phyloP scores from a whole-genome alignment of 257 asterid genomes.

The Leptodermis oblonga region DNA sequence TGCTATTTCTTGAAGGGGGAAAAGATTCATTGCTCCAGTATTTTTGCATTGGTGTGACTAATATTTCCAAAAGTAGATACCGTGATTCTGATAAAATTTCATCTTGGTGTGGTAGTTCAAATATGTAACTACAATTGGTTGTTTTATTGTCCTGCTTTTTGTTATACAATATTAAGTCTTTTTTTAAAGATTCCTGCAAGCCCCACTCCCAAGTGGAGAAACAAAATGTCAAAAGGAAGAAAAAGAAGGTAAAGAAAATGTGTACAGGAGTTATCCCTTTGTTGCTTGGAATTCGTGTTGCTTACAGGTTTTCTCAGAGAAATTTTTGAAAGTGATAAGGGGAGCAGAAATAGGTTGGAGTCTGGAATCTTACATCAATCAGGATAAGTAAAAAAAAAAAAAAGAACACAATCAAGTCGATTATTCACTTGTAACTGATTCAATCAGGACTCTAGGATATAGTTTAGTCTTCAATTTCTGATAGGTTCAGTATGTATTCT shows the following conservation, averaged over 20 bases:
- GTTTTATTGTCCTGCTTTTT: not conserved
- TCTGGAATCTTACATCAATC: not conserved
- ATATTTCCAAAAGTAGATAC: not conserved
- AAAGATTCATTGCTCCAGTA: not conserved
- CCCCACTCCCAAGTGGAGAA: not conserved
- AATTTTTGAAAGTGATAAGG: not conserved
- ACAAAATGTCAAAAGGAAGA: not conserved
- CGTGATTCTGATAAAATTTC: not conserved
- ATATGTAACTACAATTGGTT: not conserved
- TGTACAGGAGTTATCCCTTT: not conserved
- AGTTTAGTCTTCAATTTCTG: not conserved
- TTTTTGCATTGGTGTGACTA: not conserved
- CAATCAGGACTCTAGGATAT: not conserved
- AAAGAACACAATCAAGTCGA: not conserved
- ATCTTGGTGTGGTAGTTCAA: not conserved
- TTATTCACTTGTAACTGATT: not conserved
- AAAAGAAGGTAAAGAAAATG: not conserved
- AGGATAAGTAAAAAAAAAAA: too few relatives aligned
- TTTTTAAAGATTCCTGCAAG: not conserved
- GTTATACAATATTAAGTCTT: not conserved
- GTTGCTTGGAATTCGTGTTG: not conserved
- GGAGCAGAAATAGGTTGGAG: not conserved
- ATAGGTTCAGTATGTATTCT: not conserved
- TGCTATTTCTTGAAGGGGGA: not conserved
- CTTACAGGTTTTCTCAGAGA: not conserved